Base-by-base conservation (phyloP, 179 eudicot genomes). In the Dionaea muscipula region DNA sequence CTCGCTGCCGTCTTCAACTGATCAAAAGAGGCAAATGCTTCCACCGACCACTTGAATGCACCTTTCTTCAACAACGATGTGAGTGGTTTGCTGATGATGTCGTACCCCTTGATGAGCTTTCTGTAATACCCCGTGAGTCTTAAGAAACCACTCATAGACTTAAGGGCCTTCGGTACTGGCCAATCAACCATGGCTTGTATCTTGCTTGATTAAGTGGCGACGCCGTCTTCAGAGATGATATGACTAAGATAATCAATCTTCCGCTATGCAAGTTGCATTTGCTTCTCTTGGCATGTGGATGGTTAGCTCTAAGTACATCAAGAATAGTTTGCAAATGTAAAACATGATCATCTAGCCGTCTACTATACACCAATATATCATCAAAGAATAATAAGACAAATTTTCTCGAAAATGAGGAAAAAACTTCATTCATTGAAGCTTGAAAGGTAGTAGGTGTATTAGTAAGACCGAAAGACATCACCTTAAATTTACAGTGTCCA, bases 341-440 rank as follows among this genome's bases (percentile, higher is more conserved):
- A n/a, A n/a, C n/a, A n/a, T n/a, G 48, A n/a, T n/a, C n/a, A 45
- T 45, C 21, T 7, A 8, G 17, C 9, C 19, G 1, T 0, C 18
- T 14, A 17, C 11, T 51, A 13, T 51, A 31, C 2, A 51, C 21
- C 9, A 51, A 7, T 10, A 1, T 51, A 9, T 51, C n/a, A n/a
- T n/a, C n/a, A n/a, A n/a, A n/a, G n/a, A n/a, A n/a, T n/a, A n/a
- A n/a, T n/a, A n/a, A 38, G 17, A 27, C 19, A 47, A 4, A 1
- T 8, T 47, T 19, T 27, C 21, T 10, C 15, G 15, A 38, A n/a
- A 2, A 8, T 21, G 20, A n/a, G n/a, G 26, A 16, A 39, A 51
- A 61, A 3, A 61, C n/a, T 2, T n/a, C 22, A 27, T 61, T 61
- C 65, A 61, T 51, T 4, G 40, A 15, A 11, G 47, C 33, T 22